Evolutionary conservation across 257 asterid species (phyloP), one percentile per base, ranked within the genome.

Genomic region (Nemophila menziesii): DNA sequence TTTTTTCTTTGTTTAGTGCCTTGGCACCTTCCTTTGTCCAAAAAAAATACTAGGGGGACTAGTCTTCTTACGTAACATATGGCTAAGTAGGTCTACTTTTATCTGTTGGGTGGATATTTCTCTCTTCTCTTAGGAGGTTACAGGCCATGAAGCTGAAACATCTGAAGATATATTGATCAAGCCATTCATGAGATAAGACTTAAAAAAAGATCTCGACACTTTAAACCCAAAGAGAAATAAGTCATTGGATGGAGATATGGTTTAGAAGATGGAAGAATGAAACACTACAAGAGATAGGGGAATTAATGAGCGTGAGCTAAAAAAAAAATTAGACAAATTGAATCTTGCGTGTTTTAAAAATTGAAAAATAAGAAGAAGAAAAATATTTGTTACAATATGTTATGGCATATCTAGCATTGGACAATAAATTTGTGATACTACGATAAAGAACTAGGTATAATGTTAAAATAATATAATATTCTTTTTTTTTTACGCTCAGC

Each of bases 231-330:
- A 64, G 97, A 84, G 55, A 80, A 67, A 51, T 86, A 80, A 65
- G 95, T 89, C 9, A 52, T 89, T 19, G 67, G 64, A 51, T 75
- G 80, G 92, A 69, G 97, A 51, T 89, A 67, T 15, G 97, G 97
- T 17, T 62, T 89, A 16, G 85, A 54, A 23, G 95, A 89, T 20
- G 95, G 93, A 21, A 73, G 90, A 62, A 73, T 73, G 86, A 84
- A 71, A 75, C 97, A 0, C 54, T 89, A 72, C 95, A 80, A 64
- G 97, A 89, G 61, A 89, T 89, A 8, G 97, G 97, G 60, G 95
- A 84, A 65, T 55, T 74, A 20, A 76, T 84, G 94, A 79, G 85
- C 4, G 98, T 89, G 44, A 84, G 95, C n/a, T 73, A 62, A 93
- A 55, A 95, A 89, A 62, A 84, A 94, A 68, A 72, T 89, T 45